phyloP scores from a whole-genome alignment of 2,329 filamentous ascomycete species.

The Paracamarosporium sp. region DNA sequence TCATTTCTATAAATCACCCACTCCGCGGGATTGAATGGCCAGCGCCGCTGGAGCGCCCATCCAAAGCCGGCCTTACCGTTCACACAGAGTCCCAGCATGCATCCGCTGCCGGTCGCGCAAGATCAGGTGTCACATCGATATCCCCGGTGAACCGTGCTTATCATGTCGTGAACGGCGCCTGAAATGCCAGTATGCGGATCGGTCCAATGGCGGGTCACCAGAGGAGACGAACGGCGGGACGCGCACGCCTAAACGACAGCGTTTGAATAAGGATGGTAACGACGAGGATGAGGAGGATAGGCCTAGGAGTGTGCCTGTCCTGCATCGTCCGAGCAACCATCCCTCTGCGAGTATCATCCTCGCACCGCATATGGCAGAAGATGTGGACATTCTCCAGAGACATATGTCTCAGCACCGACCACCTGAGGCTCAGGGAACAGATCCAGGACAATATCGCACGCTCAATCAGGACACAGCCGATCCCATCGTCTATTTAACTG shows the following conservation, averaged over 20 bases:
- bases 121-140: constrained; percentile 50
- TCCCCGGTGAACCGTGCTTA: constrained; percentile 47
- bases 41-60: constrained; percentile 33
- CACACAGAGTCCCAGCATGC: constrained; percentile 52
- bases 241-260: constrained; percentile 34
- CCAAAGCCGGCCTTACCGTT: constrained; percentile 50
- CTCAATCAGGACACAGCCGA: constrained; percentile 54
- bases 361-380: constrained; percentile 50
- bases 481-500: constrained; percentile 52
- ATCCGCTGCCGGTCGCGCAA: constrained; percentile 50
- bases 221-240: constrained; percentile 30
- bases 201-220: constrained; percentile 26
- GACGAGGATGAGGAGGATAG: constrained; percentile 21
- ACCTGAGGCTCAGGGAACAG: constrained; percentile 20
- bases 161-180: constrained; percentile 47
- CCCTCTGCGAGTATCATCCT: constrained; percentile 48
- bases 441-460: constrained; percentile 56
- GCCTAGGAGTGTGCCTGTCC: constrained; percentile 30
- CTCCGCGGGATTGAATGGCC: constrained; percentile 32
- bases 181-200: constrained; percentile 46
- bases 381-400: constrained; percentile 49
- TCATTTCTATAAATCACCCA: background rate
- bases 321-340: constrained; percentile 38
- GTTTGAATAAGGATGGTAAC: constrained; percentile 27
- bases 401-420: constrained; percentile 43